phyloP scores from a whole-genome alignment of 73 alveolate species.

The Stentor roeselii region DNA sequence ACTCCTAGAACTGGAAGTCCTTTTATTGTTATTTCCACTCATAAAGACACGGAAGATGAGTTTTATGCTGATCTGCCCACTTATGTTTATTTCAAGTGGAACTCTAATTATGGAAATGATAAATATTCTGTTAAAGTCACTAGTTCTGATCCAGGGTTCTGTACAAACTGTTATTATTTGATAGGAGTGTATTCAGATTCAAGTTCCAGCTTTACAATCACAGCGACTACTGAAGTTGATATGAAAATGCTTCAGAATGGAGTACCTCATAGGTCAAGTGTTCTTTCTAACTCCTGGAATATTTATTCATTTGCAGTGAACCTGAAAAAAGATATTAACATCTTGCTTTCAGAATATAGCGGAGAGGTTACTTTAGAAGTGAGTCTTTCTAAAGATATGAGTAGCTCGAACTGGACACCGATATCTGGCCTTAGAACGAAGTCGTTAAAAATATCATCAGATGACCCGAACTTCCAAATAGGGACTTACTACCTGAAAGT shows the following conservation, averaged over 20 bases:
- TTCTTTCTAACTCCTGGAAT: neutral
- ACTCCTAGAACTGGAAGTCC: conserved; percentile 15
- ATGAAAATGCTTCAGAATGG: conserved; percentile 10
- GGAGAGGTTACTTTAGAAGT: neutral
- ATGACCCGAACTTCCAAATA: neutral
- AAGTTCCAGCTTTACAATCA: neutral
- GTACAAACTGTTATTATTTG: neutral
- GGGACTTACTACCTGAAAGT: conserved; percentile 15
- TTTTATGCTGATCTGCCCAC: neutral
- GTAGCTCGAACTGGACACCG: neutral
- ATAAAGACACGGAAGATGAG: neutral
- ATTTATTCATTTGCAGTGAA: neutral
- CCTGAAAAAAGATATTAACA: neutral
- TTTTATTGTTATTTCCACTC: neutral
- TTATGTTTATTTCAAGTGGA: neutral
- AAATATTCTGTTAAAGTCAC: neutral
- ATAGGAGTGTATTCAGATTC: neutral
- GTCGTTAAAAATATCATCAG: neutral
- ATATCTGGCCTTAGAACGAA: neutral
- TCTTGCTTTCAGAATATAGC: neutral
- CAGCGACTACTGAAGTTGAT: neutral
- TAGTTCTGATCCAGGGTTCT: neutral
- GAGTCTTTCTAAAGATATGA: neutral
- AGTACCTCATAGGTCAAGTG: conserved; percentile 5
- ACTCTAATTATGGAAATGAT: neutral